These are phyloP conservation scores for Nemania diffusa DNA, from an alignment of 2,329 filamentous ascomycete genomes.

Conservation along the genomic window DNA sequence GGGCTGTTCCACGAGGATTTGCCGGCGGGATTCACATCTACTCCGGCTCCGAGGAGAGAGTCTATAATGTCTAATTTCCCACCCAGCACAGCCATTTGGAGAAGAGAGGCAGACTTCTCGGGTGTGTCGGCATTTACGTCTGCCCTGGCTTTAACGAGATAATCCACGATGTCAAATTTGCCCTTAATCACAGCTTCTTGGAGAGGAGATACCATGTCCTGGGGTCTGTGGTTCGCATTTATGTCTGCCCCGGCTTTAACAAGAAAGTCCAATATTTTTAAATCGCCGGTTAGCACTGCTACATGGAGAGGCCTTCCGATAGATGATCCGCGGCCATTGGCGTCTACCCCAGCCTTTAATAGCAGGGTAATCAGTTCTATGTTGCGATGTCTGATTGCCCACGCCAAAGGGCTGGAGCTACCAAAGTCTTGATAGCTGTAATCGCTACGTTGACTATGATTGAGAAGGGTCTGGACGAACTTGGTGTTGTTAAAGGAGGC, in stretches of 20 bases:
- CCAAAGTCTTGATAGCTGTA: neutral
- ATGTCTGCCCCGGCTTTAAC: slow-evolving; percentile 8
- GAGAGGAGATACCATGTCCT: neutral
- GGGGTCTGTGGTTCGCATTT: neutral
- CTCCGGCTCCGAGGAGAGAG: too few species aligned
- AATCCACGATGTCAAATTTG: neutral
- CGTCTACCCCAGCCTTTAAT: slow-evolving; percentile 8
- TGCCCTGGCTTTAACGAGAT: slow-evolving; percentile 6
- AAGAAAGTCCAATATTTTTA: slow-evolving; percentile 8
- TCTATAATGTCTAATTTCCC: too few species aligned
- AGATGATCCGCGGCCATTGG: neutral
- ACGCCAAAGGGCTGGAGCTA: neutral
- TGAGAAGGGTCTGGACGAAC: slow-evolving; percentile 19
- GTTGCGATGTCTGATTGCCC: neutral
- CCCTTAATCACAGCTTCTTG: neutral
- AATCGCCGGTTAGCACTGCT: slow-evolving; percentile 11
- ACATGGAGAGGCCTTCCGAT: neutral
- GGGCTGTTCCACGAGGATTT: too few species aligned
- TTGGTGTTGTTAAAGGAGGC: slow-evolving; percentile 9
- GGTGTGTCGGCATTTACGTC: slow-evolving; percentile 5
- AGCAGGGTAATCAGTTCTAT: slow-evolving; percentile 10
- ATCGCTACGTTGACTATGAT: slow-evolving; percentile 13
- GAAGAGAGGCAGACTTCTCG: too few species aligned
- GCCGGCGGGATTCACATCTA: too few species aligned
- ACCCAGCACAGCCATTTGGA: too few species aligned